Evolutionary conservation across 805 yeast genomes (phyloP), one percentile per base, ranked within the genome.

Genomic region (Metschnikowia aberdeeniae): DNA sequence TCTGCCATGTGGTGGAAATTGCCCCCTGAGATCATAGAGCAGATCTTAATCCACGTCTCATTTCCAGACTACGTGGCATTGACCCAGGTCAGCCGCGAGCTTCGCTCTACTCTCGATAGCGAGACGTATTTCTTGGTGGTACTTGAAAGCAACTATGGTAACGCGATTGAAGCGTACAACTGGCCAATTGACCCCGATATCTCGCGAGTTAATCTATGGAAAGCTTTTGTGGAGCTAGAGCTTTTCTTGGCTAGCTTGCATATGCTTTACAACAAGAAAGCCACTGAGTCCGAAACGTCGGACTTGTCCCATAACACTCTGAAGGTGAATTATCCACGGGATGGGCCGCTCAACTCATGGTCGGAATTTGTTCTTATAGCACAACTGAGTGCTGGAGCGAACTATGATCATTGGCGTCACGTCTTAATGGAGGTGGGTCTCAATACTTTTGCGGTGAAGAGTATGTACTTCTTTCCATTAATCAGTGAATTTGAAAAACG

Each of bases 1-100:
- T 28, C 14, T 6, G 10, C 13, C 26, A 48, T 47, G 54, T 52
- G 55, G 53, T 51, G 53, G 55, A 37, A 26, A 17, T 49, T 53
- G 8, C 55, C 55, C 37, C 26, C 43, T 19, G 56, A 53, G 36
- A 26, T 53, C 26, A 36, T 43, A 11, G 50, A 51, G 28, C 36
- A 36, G 8, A 46, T 53, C 30, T 36, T 53, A 33, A 35, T 24
- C 12, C 34, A 30, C 13, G 29, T 50, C 3, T 45, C 50, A 1
- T 45, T 50, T 8, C 43, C 40, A 11, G 55, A 50, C 24, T 50
- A 45, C 30, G 54, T 52, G 10, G 45, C 48, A 7, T 39, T 52
- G 26, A 42, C 52, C 4, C 54, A 43, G 27, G 44, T 48, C 17
- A 41, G 34, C 41, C 26, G 39, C 12, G 40, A 33, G 28, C 40